These are phyloP conservation scores for Coriolopsis trogii DNA, from an alignment of 1,284 basidiomycete genomes.

Conservation along the genomic window DNA sequence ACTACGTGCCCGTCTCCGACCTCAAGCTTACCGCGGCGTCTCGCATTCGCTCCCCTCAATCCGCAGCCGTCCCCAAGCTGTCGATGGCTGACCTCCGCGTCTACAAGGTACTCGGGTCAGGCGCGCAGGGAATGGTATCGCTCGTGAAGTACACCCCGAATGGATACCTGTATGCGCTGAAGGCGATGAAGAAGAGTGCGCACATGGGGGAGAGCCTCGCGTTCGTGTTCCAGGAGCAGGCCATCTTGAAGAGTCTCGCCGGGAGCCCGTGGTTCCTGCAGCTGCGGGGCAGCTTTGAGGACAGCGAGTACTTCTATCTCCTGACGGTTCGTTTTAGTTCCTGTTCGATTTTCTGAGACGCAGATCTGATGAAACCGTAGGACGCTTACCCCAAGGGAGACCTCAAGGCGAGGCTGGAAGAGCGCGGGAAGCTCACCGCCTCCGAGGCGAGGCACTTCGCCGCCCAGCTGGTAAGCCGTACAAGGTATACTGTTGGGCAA, in stretches of 20 bases:
- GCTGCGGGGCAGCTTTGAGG: slow-evolving; percentile 29
- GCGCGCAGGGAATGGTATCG: slow-evolving; percentile 13
- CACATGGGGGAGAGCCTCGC: slow-evolving; percentile 1
- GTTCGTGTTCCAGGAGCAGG: slow-evolving; percentile 18
- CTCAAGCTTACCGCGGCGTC: slow-evolving; percentile 13
- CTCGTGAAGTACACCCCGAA: slow-evolving; percentile 9
- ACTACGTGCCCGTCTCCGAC: slow-evolving; percentile 6
- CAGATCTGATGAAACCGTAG: slow-evolving; percentile 5
- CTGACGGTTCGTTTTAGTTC: slow-evolving; percentile 21
- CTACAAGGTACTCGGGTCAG: slow-evolving; percentile 6
- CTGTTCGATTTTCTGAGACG: too few relatives aligned
- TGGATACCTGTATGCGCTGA: slow-evolving; percentile 14
- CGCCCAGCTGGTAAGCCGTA: slow-evolving; percentile 28
- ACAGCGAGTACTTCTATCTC: slow-evolving; percentile 33
- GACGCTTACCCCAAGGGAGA: slow-evolving; percentile 27
- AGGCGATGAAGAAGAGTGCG: slow-evolving; percentile 7
- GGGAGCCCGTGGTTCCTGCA: slow-evolving; percentile 18
- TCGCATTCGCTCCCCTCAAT: background rate
- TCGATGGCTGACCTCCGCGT: slow-evolving; percentile 7
- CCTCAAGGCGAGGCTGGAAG: slow-evolving; percentile 17
- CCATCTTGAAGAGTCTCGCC: slow-evolving; percentile 14
- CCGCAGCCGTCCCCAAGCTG: background rate
- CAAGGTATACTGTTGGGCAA: slow-evolving; percentile 24
- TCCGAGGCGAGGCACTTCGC: slow-evolving; percentile 14
- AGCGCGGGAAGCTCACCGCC: slow-evolving; percentile 5